These are phyloP conservation scores for Hsuehochloa calcarea DNA, from an alignment of 176 grass and related monocot species.

Conservation along the genomic window DNA sequence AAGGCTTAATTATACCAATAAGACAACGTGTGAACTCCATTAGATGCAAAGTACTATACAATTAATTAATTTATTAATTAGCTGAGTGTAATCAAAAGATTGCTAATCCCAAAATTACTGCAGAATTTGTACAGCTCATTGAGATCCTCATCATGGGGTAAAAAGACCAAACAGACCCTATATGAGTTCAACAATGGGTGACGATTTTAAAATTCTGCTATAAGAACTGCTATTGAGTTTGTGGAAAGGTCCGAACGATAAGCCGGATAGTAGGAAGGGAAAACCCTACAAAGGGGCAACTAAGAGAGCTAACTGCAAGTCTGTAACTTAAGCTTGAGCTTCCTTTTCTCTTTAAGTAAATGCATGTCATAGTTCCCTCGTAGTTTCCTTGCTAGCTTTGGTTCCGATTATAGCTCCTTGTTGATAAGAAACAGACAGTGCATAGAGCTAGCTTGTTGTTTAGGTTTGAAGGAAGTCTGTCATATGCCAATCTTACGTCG, in stretches of 20 bases:
- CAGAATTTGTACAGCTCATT: slow-evolving; percentile 35
- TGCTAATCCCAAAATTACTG: slow-evolving; percentile 44
- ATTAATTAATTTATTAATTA: slow-evolving; percentile 35
- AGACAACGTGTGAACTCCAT: slow-evolving; percentile 49
- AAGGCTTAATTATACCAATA: slow-evolving; percentile 38
- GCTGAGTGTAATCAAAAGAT: slow-evolving; percentile 30
- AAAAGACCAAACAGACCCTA: slow-evolving; percentile 39
- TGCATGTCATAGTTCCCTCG: slow-evolving; percentile 10
- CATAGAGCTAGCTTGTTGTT: slow-evolving; percentile 44
- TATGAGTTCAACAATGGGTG: slow-evolving; percentile 35
- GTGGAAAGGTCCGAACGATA: slow-evolving; percentile 26
- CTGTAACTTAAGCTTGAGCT: background rate
- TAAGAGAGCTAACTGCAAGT: slow-evolving; percentile 14
- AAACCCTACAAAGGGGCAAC: slow-evolving; percentile 41
- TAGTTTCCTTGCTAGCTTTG: slow-evolving; percentile 30
- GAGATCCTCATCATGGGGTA: slow-evolving; percentile 49
- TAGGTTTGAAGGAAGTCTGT: slow-evolving; percentile 41
- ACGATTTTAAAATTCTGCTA: slow-evolving; percentile 45
- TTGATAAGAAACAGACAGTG: slow-evolving; percentile 23
- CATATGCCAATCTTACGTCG: background rate
- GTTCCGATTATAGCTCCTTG: background rate
- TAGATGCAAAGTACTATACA: slow-evolving; percentile 20
- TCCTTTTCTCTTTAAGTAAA: slow-evolving; percentile 25
- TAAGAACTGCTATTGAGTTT: slow-evolving; percentile 44
- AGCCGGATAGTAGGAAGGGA: slow-evolving; percentile 31